These are phyloP conservation scores for Corchorus olitorius DNA, from an alignment of 345 rosid genomes.

Conservation along the genomic window DNA sequence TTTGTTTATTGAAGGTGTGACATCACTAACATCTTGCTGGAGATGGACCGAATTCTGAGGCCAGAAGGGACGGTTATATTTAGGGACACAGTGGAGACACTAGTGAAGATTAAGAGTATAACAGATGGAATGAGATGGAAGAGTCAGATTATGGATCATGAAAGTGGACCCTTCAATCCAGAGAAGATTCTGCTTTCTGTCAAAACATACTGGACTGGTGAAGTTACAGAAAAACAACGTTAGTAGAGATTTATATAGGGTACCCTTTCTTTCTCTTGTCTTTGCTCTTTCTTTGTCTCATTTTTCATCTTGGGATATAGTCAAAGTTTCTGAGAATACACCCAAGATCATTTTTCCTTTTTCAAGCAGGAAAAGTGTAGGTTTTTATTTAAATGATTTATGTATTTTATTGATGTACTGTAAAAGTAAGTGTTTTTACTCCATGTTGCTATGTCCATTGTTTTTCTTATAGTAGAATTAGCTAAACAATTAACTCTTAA, in stretches of 20 bases:
- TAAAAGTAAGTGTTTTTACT: not conserved
- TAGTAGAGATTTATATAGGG: slow-evolving; percentile 22
- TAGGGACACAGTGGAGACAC: slow-evolving; percentile 84
- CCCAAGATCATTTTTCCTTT: not conserved
- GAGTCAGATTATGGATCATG: slow-evolving; percentile 80
- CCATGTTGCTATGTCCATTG: slow-evolving; percentile 2
- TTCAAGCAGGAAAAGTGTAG: not conserved
- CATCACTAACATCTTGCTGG: slow-evolving; percentile 72
- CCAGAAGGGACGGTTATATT: slow-evolving; percentile 94
- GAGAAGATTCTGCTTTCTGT: slow-evolving; percentile 92
- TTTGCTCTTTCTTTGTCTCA: not conserved
- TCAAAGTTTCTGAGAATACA: not conserved
- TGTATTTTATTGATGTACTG: slow-evolving; percentile 13
- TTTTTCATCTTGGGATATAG: slow-evolving; percentile 8
- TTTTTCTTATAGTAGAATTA: not conserved
- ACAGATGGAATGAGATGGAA: slow-evolving; percentile 90
- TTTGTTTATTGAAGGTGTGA: slow-evolving; percentile 62
- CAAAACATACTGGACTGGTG: slow-evolving; percentile 91
- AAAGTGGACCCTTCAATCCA: slow-evolving; percentile 90
- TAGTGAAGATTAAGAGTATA: slow-evolving; percentile 69
- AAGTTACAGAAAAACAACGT: slow-evolving; percentile 34
- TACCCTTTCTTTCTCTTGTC: not conserved
- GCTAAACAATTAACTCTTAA: slow-evolving; percentile 6
- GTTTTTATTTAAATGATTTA: not conserved
- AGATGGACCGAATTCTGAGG: slow-evolving; percentile 94